These are phyloP conservation scores for Colletotrichum euphorbiae DNA, from an alignment of 2,329 filamentous ascomycete genomes.

Conservation along the genomic window DNA sequence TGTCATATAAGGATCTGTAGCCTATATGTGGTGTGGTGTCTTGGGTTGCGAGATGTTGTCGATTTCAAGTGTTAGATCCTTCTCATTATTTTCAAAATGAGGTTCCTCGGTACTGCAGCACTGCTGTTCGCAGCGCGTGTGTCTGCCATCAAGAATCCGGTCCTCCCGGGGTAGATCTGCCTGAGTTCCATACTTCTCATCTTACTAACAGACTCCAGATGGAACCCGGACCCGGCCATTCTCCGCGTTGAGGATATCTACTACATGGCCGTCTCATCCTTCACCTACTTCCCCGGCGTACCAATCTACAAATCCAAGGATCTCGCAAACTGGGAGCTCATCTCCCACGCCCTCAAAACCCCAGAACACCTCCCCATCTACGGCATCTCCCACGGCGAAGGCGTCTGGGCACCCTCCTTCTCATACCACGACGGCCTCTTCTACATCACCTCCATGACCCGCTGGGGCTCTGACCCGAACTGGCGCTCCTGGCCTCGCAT, in stretches of 20 bases:
- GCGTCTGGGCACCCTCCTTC: conserved; percentile 39
- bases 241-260: conserved; percentile 26
- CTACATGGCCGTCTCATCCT: conserved; percentile 24
- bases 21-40: neutral
- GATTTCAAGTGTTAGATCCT: neutral
- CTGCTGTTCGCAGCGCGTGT: conserved; percentile 25
- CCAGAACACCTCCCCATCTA: conserved; percentile 24
- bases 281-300: conserved; percentile 67
- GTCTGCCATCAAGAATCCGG: conserved; percentile 35
- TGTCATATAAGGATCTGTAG: neutral
- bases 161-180: conserved; percentile 22
- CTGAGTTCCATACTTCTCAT: neutral
- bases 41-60: neutral
- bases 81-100: conserved; percentile 12
- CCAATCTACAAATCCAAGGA: conserved; percentile 53
- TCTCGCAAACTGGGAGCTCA: conserved; percentile 31
- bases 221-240: conserved; percentile 34
- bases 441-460: conserved; percentile 47
- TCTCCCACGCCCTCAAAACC: conserved; percentile 23
- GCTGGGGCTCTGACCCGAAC: conserved; percentile 50
- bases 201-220: conserved; percentile 10
- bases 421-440: conserved; percentile 46
- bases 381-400: conserved; percentile 21
- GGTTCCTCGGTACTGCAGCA: conserved; percentile 4
- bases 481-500: conserved; percentile 52